Conservation (phyloP, 2,329 filamentous ascomycete species). For the Botryotinia convoluta region DNA sequence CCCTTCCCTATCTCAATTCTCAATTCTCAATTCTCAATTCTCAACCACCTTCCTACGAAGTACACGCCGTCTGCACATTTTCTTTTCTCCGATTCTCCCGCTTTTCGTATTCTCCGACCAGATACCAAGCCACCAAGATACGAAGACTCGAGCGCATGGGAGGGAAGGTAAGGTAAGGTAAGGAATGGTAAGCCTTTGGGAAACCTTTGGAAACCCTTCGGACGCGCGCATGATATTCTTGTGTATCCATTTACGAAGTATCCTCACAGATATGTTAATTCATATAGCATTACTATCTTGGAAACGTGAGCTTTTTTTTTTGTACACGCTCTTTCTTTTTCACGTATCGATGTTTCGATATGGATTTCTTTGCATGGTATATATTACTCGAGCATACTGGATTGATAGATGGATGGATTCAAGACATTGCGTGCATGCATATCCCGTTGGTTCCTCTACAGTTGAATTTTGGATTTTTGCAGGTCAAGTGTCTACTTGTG, state of each 20-base stretch:
- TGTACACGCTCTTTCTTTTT: too few relatives aligned
- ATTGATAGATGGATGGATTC: background rate
- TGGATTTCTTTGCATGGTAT: background rate
- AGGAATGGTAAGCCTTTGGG: background rate
- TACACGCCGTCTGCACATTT: background rate
- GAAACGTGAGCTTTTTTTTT: background rate
- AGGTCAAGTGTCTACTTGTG: background rate
- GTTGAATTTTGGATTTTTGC: background rate
- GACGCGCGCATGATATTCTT: background rate
- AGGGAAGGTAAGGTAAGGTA: too few relatives aligned
- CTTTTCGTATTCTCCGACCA: background rate
- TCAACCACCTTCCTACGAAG: background rate
- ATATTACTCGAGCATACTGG: background rate
- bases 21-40: background rate
- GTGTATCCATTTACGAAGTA: background rate
- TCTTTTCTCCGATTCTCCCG: background rate
- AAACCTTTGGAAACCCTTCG: background rate
- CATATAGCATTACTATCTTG: background rate
- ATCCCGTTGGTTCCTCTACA: background rate
- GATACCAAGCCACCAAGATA: background rate
- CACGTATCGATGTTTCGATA: background rate
- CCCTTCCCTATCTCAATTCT: background rate
- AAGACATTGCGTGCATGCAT: background rate
- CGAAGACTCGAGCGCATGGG: background rate
- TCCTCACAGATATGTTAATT: background rate